Base-by-base conservation (phyloP, 306 rosid species). In the Pueraria montana region DNA sequence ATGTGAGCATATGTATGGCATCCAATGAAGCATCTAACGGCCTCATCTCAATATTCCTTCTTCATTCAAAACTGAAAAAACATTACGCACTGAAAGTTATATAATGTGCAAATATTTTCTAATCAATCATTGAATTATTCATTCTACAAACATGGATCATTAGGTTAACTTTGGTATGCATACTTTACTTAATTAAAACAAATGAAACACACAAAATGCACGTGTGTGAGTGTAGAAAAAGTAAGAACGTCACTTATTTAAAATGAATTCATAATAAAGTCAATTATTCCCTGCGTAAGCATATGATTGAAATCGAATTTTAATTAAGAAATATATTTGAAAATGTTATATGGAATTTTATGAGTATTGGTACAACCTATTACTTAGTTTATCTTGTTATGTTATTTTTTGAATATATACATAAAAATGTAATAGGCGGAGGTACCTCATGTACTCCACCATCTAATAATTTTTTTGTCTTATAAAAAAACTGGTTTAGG, bases 201-300 rank as follows among this genome's bases (percentile, higher is more conserved):
- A 63, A 72, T 34, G 21, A 59, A 52, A 38, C 38, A 21, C 52
- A 27, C 66, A 49, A 34, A n/a, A 67, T 48, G 79, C 85, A 79
- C 82, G 74, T 72, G 62, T 77, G 27, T 73, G 23, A 66, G 70
- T 42, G 72, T 56, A 56, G 74, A 67, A 71, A 80, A 85, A 71
- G 32, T 8, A 21, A 32, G 52, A 68, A 4, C 23, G 53, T 43
- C 18, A 7, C 43, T 36, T 34, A 20, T 55, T 80, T 40, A 45
- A 81, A 81, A 80, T 63, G 66, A 84, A 34, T 70, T 63, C 45
- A 36, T 74, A 52, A 83, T 76, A 80, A 87, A 83, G 81, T 64
- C 67, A 38, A 48, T 83, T 83, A 71, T 76, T 87, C 83, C 74
- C 85, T 9, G 80, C 70, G 62, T 75, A 76, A 83, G 78, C 62